A percentile compares a stretch with the other conserved stretches of the same genome.
Evolutionary conservation across 225 moss, liverwort and hornwort species (phyloP).

Genomic region (Neckera pumila): DNA sequence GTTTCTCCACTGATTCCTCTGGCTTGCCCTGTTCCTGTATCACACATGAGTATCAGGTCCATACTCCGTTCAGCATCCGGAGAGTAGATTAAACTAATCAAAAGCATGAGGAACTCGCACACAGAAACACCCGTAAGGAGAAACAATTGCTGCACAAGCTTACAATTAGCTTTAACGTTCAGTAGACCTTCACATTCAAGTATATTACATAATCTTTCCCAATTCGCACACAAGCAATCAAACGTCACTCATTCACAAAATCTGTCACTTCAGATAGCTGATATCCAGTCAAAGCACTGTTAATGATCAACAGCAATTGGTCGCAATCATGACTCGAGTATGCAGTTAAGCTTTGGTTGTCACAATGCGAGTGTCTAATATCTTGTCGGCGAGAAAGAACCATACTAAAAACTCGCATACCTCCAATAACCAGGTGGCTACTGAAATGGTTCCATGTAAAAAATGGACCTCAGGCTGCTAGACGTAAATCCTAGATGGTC

Average conservation of each 20-base stretch:
- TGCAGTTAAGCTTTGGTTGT: neutral
- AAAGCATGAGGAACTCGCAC: neutral
- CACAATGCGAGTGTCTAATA: neutral
- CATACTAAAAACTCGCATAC: neutral
- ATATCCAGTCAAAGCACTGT: neutral
- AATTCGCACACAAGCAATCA: neutral
- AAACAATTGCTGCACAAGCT: neutral
- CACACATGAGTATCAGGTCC: neutral
- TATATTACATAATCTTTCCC: neutral
- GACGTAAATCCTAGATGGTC: neutral
- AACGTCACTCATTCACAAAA: neutral
- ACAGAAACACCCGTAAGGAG: neutral
- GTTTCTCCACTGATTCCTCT: constrained; percentile 20
- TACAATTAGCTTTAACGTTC: neutral
- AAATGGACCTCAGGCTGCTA: neutral
- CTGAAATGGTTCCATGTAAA: neutral
- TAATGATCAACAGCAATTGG: neutral
- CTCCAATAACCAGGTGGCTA: neutral
- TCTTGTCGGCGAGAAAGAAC: neutral
- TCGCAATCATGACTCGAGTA: neutral
- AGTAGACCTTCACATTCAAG: neutral
- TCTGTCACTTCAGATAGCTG: neutral
- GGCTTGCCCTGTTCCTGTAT: constrained; percentile 41
- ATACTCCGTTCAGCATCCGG: neutral
- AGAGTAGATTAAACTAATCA: neutral